Base-by-base conservation (phyloP, 352 stramenopile genomes). In the Pythium aphanidermatum region DNA sequence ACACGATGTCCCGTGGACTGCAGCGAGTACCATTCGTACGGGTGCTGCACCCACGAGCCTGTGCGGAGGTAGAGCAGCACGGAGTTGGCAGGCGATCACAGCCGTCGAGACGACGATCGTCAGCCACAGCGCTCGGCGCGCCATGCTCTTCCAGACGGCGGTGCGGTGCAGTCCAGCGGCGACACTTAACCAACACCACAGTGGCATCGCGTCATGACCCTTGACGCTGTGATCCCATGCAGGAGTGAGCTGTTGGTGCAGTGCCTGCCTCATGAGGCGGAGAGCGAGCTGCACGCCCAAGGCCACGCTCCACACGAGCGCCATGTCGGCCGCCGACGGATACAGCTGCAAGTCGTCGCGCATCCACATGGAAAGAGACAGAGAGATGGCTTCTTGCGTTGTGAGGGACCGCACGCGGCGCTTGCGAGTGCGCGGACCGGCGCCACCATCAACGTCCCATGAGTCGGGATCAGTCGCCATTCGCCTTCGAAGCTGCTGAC, bases 11-110 rank as follows among this genome's bases (percentile, higher is more conserved):
- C 72, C 2, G 70, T 74, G 14, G 43, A 60, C 30, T 55, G 47
- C 9, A 84, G 30, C 24, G 69, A 71, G 43, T 84, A 82, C 72
- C 72, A 84, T 32, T 77, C 65, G 41, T 84, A 84, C 13, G 65
- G 60, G 30, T 80, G 59, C 53, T 80, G 54, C 29, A 70, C 21
- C 30, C 61, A 71, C 4, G 64, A 63, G 2, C 72, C 70, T 0
- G 72, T 84, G 19, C 72, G 67, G 11, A 74, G 36, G 16, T 72
- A 78, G 14, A 84, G 67, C 43, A 82, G 45, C 5, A 36, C 31
- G 26, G 50, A 46, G 29, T 58, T 58, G 26, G 5, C 5, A 26
- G 3, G 35, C 27, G 26, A 57, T 26, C 28, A 42, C 41, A 4
- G 5, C 23, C 12, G 30, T 31, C 0, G 10, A 11, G 14, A 58